A percentile compares a stretch with the other conserved stretches of the same genome.
Conservation (phyloP, 1,284 basidiomycete species). For the Peniophora sp. region DNA sequence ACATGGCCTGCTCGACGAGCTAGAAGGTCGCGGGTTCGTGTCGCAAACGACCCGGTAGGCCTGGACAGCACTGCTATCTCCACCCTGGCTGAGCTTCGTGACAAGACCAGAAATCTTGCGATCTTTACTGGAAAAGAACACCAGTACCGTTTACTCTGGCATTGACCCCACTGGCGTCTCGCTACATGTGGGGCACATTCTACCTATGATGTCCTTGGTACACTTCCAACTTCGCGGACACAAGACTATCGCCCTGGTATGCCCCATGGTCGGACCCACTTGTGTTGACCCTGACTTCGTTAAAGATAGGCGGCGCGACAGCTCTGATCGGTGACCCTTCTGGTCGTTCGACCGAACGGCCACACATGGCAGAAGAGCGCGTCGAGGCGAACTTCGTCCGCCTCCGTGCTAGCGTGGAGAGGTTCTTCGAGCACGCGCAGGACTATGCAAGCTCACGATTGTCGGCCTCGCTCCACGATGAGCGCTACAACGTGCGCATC, state of each 20-base stretch:
- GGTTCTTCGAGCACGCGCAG: slow-evolving; percentile 66
- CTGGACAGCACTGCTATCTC: too few species aligned
- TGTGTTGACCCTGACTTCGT: slow-evolving; percentile 1
- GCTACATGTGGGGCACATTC: slow-evolving; percentile 89
- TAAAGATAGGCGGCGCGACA: slow-evolving; percentile 93
- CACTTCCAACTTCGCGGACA: slow-evolving; percentile 87
- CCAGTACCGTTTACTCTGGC: slow-evolving; percentile 75
- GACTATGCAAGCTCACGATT: slow-evolving; percentile 45
- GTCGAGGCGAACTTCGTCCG: slow-evolving; percentile 63
- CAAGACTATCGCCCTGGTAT: slow-evolving; percentile 61
- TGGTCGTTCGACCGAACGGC: slow-evolving; percentile 80
- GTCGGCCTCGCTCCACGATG: slow-evolving; percentile 11
- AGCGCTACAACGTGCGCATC: slow-evolving; percentile 32
- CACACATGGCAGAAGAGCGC: slow-evolving; percentile 50
- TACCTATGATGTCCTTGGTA: slow-evolving; percentile 80
- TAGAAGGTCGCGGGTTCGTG: slow-evolving; percentile 21
- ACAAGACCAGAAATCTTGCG: slow-evolving; percentile 30
- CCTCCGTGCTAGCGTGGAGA: slow-evolving; percentile 60
- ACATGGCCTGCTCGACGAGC: slow-evolving; percentile 16
- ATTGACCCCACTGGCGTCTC: slow-evolving; percentile 89
- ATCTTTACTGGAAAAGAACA: slow-evolving; percentile 21
- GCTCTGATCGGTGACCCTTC: slow-evolving; percentile 97
- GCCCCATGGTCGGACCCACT: slow-evolving; percentile 1
- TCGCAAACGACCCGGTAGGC: slow-evolving; percentile 24
- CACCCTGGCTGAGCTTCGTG: background rate